A percentile compares a stretch with the other conserved stretches of the same genome.
phyloP scores from a whole-genome alignment of 129 eudicot species.

The Flaveria brownii region DNA sequence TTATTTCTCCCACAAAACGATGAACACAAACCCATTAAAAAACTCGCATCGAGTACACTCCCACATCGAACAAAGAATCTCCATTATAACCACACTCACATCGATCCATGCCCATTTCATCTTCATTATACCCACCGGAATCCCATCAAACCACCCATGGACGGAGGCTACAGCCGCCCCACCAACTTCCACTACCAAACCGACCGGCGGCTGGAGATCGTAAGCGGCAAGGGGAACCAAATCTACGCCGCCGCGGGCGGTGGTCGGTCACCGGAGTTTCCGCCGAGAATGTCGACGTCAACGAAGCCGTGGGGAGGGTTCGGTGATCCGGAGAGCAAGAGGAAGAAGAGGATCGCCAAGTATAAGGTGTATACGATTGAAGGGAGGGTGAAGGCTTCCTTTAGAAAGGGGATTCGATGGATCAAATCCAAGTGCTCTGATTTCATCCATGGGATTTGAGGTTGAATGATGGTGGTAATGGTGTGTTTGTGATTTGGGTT shows the following conservation, averaged over 20 bases:
- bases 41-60: conserved; percentile 28
- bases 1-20: conserved; percentile 3
- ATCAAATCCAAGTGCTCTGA: conserved; percentile 69
- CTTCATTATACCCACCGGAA: no score
- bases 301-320: conserved; percentile 49
- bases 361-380: conserved; percentile 71
- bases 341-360: conserved; percentile 67
- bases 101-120: neutral
- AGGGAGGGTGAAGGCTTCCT: conserved; percentile 75
- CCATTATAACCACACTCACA: conserved; percentile 6
- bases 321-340: conserved; percentile 57
- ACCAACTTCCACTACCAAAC: conserved; percentile 44
- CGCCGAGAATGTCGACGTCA: conserved; percentile 21
- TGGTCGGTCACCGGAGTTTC: conserved; percentile 22
- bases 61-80: conserved; percentile 11
- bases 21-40: conserved; percentile 3
- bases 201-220: conserved; percentile 57
- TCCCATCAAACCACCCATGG: conserved; percentile 16
- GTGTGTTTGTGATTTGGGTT: neutral
- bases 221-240: conserved; percentile 56
- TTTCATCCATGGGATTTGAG: conserved; percentile 59
- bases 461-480: neutral
- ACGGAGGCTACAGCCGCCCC: conserved; percentile 30
- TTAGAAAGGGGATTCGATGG: conserved; percentile 73
- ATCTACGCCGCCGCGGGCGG: conserved; percentile 23